Conservation (phyloP, 805 yeast species). For the Monosporozyma yasuniensis region DNA sequence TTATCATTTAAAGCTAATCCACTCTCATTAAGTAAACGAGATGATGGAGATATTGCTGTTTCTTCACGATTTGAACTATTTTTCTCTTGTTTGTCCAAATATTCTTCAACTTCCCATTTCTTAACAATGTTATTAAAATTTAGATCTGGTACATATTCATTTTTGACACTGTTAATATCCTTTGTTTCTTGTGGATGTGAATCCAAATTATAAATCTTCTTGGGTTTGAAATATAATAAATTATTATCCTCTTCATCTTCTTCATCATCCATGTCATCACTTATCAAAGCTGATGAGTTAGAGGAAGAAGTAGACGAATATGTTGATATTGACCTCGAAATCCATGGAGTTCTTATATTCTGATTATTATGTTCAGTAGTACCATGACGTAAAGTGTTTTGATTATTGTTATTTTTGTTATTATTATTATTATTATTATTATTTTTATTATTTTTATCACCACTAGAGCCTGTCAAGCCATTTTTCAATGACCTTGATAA, state of each 20-base stretch:
- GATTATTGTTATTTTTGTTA: background rate
- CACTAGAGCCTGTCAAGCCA: background rate
- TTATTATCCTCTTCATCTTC: conserved; percentile 39
- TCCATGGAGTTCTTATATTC: background rate
- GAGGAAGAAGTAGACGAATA: background rate
- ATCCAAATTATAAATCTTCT: background rate
- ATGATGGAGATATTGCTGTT: background rate
- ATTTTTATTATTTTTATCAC: background rate
- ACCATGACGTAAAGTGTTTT: background rate
- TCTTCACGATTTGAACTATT: background rate
- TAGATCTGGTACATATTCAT: conserved; percentile 69
- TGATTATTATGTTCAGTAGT: background rate
- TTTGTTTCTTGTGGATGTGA: background rate
- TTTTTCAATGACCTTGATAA: background rate
- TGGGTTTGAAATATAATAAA: conserved; percentile 2
- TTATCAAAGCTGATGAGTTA: background rate
- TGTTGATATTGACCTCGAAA: background rate
- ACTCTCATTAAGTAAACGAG: background rate
- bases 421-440: background rate
- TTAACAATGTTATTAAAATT: conserved; percentile 44
- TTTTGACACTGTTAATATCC: background rate
- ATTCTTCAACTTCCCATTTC: conserved; percentile 35
- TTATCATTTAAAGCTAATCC: conserved; percentile 6
- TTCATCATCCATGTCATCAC: background rate
- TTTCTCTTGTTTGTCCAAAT: conserved; percentile 3